These are phyloP conservation scores for Tuber brumale DNA, from an alignment of 495 filamentous ascomycete species.

Conservation along the genomic window DNA sequence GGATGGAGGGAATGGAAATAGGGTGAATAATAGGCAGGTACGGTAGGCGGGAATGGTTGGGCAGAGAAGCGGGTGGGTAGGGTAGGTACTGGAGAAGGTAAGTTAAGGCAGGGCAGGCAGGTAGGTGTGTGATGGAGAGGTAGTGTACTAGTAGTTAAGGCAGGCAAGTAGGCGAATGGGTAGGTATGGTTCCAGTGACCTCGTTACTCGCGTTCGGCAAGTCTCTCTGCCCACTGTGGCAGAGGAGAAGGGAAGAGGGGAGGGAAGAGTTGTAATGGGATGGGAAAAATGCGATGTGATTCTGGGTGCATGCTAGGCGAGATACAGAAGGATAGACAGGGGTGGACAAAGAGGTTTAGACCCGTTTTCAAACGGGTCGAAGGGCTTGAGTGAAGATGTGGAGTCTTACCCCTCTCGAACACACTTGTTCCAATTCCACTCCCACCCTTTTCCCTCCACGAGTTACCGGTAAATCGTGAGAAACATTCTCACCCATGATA, in stretches of 20 bases:
- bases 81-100: background rate
- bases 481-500: background rate
- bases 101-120: background rate
- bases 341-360: background rate
- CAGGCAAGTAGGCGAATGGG: background rate
- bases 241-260: background rate
- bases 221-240: background rate
- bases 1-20: slow-evolving; percentile 3
- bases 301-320: background rate
- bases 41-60: background rate
- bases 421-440: background rate
- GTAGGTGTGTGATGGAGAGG: background rate
- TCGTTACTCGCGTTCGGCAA: background rate
- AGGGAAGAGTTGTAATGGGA: background rate
- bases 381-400: background rate
- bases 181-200: background rate
- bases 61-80: background rate
- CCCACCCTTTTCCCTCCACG: background rate
- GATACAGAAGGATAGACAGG: background rate
- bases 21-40: background rate
- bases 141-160: no score
- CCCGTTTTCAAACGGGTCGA: background rate
- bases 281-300: slow-evolving; percentile 5
- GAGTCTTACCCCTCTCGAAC: background rate
- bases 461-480: background rate